A percentile compares a stretch with the other conserved stretches of the same genome.
Conservation (phyloP, 257 asterid genomes). For the Solanum commersonii region DNA sequence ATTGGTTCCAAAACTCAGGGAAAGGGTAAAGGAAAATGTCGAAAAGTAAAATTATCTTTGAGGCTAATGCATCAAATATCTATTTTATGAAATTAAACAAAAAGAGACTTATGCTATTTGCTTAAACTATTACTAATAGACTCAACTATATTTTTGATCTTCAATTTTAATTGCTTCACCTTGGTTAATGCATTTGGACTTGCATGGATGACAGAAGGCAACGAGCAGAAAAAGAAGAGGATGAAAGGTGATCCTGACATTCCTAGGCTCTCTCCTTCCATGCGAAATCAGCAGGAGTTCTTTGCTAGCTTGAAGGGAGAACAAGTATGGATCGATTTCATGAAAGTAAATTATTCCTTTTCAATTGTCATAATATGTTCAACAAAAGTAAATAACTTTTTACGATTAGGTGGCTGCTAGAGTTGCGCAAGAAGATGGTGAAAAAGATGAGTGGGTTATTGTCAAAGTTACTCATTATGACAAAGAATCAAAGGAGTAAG, state of each 20-base stretch:
- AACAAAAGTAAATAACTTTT: background rate
- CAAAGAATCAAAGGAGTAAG: conserved; percentile 86
- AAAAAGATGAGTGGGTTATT: conserved; percentile 93
- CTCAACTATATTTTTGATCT: background rate
- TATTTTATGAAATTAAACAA: background rate
- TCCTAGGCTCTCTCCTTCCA: conserved; percentile 49
- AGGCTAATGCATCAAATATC: background rate
- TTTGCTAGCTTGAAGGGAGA: conserved; percentile 88
- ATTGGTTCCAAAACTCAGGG: background rate
- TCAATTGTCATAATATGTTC: background rate
- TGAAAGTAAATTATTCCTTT: background rate
- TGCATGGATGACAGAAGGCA: conserved; percentile 50
- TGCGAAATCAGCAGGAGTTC: conserved; percentile 67
- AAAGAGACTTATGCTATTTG: background rate
- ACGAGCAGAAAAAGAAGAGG: conserved; percentile 82
- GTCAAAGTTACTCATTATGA: conserved; percentile 95
- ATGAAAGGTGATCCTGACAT: conserved; percentile 72
- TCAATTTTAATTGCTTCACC: background rate
- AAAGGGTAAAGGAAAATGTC: background rate
- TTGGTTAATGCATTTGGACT: conserved; percentile 3
- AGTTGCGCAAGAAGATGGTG: conserved; percentile 77
- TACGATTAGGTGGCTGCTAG: conserved; percentile 81
- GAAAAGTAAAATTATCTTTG: background rate
- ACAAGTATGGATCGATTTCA: conserved; percentile 44
- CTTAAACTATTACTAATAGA: background rate